A percentile compares a stretch with the other conserved stretches of the same genome.
Evolutionary conservation across 768 basidiomycete genomes (phyloP).

Genomic region (Peribolospora baueri): DNA sequence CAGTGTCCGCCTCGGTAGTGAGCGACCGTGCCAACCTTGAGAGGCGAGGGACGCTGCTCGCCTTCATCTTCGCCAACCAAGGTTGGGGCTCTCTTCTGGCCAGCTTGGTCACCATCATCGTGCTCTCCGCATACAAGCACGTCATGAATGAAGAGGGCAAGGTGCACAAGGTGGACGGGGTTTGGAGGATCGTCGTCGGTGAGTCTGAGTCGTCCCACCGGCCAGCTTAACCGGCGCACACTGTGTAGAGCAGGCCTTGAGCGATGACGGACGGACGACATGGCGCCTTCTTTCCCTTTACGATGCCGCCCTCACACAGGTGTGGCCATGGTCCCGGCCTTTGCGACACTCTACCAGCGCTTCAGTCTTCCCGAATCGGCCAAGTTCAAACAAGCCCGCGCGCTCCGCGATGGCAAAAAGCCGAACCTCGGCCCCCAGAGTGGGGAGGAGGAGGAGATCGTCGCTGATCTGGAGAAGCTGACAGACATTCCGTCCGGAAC

Average conservation of each 20-base stretch:
- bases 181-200: slow-evolving; percentile 49
- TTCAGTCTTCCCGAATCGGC: slow-evolving; percentile 43
- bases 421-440: no score
- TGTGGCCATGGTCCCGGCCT: slow-evolving; percentile 49
- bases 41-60: slow-evolving; percentile 47
- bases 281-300: no score
- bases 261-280: no score
- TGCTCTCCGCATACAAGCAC: slow-evolving; percentile 38
- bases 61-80: slow-evolving; percentile 21
- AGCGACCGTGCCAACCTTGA: slow-evolving; percentile 37
- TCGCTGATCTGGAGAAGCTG: no score
- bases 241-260: no score
- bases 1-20: slow-evolving; percentile 21
- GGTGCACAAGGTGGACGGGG: slow-evolving; percentile 42
- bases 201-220: no score
- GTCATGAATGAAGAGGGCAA: slow-evolving; percentile 34
- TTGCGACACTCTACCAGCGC: slow-evolving; percentile 49
- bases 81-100: slow-evolving; percentile 53
- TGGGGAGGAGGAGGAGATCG: no score
- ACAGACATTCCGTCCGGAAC: no score
- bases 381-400: slow-evolving; percentile 9
- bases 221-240: no score
- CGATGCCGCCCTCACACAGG: slow-evolving; percentile 10
- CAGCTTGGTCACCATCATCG: slow-evolving; percentile 36
- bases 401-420: no score